Evolutionary conservation across 192 early-diverging fungal genomes (phyloP), one percentile per base, ranked within the genome.

Genomic region (Chytriomyces sp.): DNA sequence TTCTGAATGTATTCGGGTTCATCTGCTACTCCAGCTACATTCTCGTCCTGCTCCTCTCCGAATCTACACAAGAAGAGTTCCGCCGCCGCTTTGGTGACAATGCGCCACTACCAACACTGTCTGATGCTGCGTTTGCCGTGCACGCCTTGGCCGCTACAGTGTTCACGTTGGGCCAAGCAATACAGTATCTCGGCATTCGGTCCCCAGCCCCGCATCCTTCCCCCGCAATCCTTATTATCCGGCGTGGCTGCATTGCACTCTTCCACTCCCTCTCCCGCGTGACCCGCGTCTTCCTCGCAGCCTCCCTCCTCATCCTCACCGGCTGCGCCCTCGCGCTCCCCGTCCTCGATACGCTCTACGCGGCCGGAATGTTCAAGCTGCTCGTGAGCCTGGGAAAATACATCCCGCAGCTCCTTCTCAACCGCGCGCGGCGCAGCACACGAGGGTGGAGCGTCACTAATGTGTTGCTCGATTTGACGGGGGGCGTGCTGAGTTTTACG

Each of bases 391-490:
- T 96, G 62, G 72, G 94, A 72, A 98, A 96, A 75, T 78, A 76
- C 65, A 49, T 80, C 12, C 77, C 79, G 0, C 78, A 90, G 82
- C 83, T 91, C 58, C 90, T 82, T 72, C 60, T 93, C 57, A 98
- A 98, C 70, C 90, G 78, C 66, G 33, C 56, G 25, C 83, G 88
- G 22, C 79, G 90, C 71, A 93, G 92, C 1, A 98, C 96, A 0
- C 86, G 84, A 0, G 96, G 96, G 0, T 98, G 94, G 94, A 91
- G 89, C 55, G 93, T 96, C 53, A 85, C 90, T 53, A 94, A 93
- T 60, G 94, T 96, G 60, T 49, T 96, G 5, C 80, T 96, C 52
- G 96, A 98, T 74, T 90, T 93, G 31, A 88, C 89, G 22, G 96
- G 96, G 36, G 96, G 96, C 0, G 39, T 77, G 0, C 70, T 95